A percentile compares a stretch with the other conserved stretches of the same genome.
These are phyloP conservation scores for Sporothrix pseudoabietina DNA, from an alignment of 2,329 filamentous ascomycete genomes.

Conservation along the genomic window DNA sequence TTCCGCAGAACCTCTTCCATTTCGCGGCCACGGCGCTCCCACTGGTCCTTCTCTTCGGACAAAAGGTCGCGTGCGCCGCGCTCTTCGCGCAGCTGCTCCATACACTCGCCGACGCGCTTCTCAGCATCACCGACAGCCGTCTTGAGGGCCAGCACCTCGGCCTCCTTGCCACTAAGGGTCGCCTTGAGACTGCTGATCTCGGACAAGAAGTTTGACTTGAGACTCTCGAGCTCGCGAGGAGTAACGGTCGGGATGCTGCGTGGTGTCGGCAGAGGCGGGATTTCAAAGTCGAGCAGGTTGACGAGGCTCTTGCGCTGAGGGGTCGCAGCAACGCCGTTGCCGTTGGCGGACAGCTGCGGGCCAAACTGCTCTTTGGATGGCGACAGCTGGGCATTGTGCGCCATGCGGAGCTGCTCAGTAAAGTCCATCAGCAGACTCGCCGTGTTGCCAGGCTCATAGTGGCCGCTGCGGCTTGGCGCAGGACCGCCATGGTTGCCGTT, in stretches of 20 bases:
- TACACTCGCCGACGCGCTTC: constrained; percentile 81
- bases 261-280: constrained; percentile 90
- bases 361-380: constrained; percentile 44
- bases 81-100: constrained; percentile 82
- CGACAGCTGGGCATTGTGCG: constrained; percentile 46
- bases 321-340: constrained; percentile 39
- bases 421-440: constrained; percentile 86
- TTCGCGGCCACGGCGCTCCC: constrained; percentile 82
- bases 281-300: constrained; percentile 84
- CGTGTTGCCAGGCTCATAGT: constrained; percentile 59
- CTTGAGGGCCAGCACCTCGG: constrained; percentile 85
- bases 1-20: constrained; percentile 80
- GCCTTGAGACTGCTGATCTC: constrained; percentile 95
- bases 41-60: constrained; percentile 73
- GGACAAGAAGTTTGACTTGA: constrained; percentile 88
- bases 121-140: constrained; percentile 87
- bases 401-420: constrained; percentile 67
- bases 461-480: constrained; percentile 45
- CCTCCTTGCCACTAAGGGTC: constrained; percentile 87
- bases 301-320: constrained; percentile 58
- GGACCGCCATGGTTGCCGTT: constrained; percentile 40
- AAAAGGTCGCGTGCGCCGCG: constrained; percentile 69
- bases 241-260: constrained; percentile 89
- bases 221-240: constrained; percentile 84
- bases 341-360: background rate